Conservation (phyloP, 495 filamentous ascomycete species). For the Aspergillus baeticus region DNA sequence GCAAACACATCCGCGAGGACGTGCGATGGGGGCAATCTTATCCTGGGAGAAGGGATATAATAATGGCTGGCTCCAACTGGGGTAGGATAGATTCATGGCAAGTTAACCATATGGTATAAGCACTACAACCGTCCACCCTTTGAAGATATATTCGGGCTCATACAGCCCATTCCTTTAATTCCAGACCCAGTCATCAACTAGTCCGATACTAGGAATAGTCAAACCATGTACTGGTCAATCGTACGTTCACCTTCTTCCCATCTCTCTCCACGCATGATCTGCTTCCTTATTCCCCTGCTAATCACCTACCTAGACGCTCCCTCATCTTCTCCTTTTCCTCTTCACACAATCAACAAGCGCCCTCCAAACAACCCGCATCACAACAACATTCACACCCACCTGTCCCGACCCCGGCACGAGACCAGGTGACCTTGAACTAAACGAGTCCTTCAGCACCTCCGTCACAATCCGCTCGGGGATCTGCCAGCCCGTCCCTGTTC, state of each 20-base stretch:
- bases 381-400: slow-evolving; percentile 38
- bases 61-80: neutral
- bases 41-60: neutral
- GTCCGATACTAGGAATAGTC: neutral
- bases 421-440: slow-evolving; percentile 27
- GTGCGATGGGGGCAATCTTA: neutral
- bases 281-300: no score
- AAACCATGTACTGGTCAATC: slow-evolving; percentile 16
- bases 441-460: slow-evolving; percentile 25
- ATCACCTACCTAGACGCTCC: neutral
- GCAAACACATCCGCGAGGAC: neutral
- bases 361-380: slow-evolving; percentile 27
- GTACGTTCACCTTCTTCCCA: neutral
- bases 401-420: slow-evolving; percentile 23
- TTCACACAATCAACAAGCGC: slow-evolving; percentile 23
- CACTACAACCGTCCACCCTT: neutral
- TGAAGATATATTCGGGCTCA: no score
- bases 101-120: neutral
- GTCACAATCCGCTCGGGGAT: slow-evolving; percentile 24
- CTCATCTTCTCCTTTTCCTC: slow-evolving; percentile 20
- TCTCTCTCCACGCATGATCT: neutral
- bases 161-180: no score
- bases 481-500: slow-evolving; percentile 34
- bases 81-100: neutral
- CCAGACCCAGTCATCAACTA: no score